Evolutionary conservation across 2,329 filamentous ascomycete species (phyloP), one percentile per base, ranked within the genome.

Genomic region (Cladosporium velox): DNA sequence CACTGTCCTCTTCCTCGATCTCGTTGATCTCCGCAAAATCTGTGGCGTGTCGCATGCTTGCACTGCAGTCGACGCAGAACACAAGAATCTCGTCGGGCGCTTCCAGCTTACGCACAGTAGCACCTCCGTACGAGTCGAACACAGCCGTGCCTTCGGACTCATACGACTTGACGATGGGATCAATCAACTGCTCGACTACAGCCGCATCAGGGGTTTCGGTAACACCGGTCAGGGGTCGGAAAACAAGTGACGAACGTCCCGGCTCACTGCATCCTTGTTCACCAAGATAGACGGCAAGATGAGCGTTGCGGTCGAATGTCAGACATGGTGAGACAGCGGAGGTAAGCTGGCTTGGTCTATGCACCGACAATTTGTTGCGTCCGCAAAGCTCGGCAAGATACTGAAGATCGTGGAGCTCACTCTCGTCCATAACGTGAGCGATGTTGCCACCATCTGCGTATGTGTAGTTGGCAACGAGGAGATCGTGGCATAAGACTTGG

Each of bases 261-360:
- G 77, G 74, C 5, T 49, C 68, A 18, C 72, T 72, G 57, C 76
- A 79, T 3, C 67, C 70, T 65, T 74, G 68, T 30, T 76, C 71
- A 1, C 78, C 78, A n/a, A 74, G 70, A 60, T 78, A 79, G 11
- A 78, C 77, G 10, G 76, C 76, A 12, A 78, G 64, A 30, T 75
- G 69, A 4, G 76, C 77, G 8, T 73, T 41, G 12, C 73, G 68
- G 57, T 79, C 77, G 21, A 79, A 71, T 1, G 77, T 79, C 35
- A 80, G 65, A 34, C 72, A 73, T 26, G 77, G 76, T 8, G 72
- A 67, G 0, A 74, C 72, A 11, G 72, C 71, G 14, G 73, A 76
- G 5, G 71, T 69, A 4, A 78, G 68, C 21, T 70, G 65, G 5
- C 70, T 68, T 0, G 76, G 77, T 8, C 69, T 71, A 26, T 74